These are phyloP conservation scores for Phaffomyces antillensis DNA, from an alignment of 805 yeast species.

Conservation along the genomic window DNA sequence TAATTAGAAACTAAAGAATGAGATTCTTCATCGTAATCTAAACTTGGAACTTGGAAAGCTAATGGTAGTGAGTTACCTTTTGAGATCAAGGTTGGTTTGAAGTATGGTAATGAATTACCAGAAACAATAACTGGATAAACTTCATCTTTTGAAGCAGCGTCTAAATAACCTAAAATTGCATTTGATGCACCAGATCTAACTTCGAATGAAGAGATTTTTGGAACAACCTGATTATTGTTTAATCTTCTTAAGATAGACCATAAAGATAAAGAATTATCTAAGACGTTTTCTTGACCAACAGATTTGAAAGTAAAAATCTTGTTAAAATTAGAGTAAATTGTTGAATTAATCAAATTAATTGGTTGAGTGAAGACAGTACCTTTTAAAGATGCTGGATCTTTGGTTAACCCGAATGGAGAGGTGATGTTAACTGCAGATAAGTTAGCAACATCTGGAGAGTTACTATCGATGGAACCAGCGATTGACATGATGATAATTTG, in stretches of 20 bases:
- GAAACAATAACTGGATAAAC: constrained; percentile 49
- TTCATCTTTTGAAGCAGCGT: constrained; percentile 19
- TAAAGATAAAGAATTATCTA: constrained; percentile 50
- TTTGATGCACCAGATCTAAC: constrained; percentile 81
- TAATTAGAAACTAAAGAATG: constrained; percentile 58
- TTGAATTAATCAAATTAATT: constrained; percentile 44
- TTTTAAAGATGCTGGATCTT: constrained; percentile 45
- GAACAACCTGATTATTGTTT: constrained; percentile 46
- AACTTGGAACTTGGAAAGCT: constrained; percentile 67
- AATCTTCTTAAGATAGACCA: constrained; percentile 51
- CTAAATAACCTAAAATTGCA: constrained; percentile 65
- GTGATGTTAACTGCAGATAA: constrained; percentile 33
- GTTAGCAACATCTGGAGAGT: constrained; percentile 17
- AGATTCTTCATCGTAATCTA: constrained; percentile 53
- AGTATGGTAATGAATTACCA: constrained; percentile 57
- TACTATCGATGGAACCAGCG: constrained; percentile 17
- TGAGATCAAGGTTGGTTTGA: constrained; percentile 51
- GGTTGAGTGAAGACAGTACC: constrained; percentile 49
- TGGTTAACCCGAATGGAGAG: constrained; percentile 56
- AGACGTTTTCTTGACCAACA: constrained; percentile 49
- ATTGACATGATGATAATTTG: constrained; percentile 10
- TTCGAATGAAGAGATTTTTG: constrained; percentile 53
- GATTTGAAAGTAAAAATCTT: constrained; percentile 67
- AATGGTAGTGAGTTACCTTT: constrained; percentile 39
- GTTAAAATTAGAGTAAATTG: constrained; percentile 41